These are phyloP conservation scores for Colletotrichum spaethianum DNA, from an alignment of 2,329 filamentous ascomycete genomes.

Conservation along the genomic window DNA sequence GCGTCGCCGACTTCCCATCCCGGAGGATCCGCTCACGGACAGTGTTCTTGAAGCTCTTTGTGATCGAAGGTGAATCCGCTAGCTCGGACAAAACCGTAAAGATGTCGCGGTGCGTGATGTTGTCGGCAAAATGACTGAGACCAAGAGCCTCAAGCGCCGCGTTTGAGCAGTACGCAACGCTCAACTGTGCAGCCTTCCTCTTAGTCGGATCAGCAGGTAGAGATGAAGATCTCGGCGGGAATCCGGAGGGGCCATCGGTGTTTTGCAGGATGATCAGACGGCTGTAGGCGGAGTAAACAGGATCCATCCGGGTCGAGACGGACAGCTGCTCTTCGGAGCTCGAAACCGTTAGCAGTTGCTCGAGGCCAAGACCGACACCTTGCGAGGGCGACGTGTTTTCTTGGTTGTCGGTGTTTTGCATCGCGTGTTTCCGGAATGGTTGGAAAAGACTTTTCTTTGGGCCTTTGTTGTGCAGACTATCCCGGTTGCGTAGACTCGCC, in stretches of 20 bases:
- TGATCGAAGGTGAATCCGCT: slow-evolving; percentile 58
- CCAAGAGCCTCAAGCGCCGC: slow-evolving; percentile 63
- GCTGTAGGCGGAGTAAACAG: slow-evolving; percentile 47
- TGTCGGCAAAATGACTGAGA: slow-evolving; percentile 50
- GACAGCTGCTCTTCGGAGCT: slow-evolving; percentile 18
- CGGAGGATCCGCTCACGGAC: slow-evolving; percentile 57
- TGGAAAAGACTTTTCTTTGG: slow-evolving; percentile 53
- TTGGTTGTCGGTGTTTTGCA: slow-evolving; percentile 26
- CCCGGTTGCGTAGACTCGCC: slow-evolving; percentile 36
- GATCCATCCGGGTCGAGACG: slow-evolving; percentile 18
- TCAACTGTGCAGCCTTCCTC: slow-evolving; percentile 50
- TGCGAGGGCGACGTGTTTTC: slow-evolving; percentile 28
- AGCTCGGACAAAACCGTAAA: slow-evolving; percentile 69
- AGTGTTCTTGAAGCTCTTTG: slow-evolving; percentile 59
- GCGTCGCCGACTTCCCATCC: slow-evolving; percentile 53
- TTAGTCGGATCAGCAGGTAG: slow-evolving; percentile 44
- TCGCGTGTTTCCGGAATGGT: slow-evolving; percentile 48
- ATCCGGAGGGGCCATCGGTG: slow-evolving; percentile 38
- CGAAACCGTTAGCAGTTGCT: slow-evolving; percentile 1
- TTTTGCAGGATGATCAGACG: slow-evolving; percentile 52
- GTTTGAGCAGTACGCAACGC: slow-evolving; percentile 62
- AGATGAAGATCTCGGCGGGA: slow-evolving; percentile 43
- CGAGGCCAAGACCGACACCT: slow-evolving; percentile 14
- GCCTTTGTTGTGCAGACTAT: slow-evolving; percentile 43
- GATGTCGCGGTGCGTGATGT: slow-evolving; percentile 62